Conservation (phyloP, 768 basidiomycete genomes). For the Mycena kentingensis region DNA sequence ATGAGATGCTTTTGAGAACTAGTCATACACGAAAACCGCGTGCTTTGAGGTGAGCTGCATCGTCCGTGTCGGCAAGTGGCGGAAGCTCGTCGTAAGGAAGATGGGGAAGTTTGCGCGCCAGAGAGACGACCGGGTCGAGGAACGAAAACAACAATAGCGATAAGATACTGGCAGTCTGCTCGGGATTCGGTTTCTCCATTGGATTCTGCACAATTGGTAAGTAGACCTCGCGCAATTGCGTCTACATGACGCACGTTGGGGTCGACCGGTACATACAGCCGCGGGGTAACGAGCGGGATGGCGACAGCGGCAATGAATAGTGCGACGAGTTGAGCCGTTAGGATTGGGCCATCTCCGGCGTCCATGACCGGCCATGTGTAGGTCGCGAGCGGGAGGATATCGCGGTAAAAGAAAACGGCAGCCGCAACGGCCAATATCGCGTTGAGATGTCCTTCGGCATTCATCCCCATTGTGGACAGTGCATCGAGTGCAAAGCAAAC, state of each 20-base stretch:
- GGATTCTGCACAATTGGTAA: constrained; percentile 30
- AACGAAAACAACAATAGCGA: constrained; percentile 49
- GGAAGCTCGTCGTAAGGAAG: constrained; percentile 56
- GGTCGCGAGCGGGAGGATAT: constrained; percentile 61
- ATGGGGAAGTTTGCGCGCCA: constrained; percentile 45
- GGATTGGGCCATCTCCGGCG: constrained; percentile 40
- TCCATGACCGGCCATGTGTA: constrained; percentile 49
- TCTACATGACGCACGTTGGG: constrained; percentile 39
- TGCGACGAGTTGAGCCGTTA: constrained; percentile 53
- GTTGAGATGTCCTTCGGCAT: constrained; percentile 27
- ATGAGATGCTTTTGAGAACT: background rate
- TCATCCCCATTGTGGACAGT: background rate
- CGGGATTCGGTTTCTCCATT: constrained; percentile 37
- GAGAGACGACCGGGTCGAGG: constrained; percentile 52
- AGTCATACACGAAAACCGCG: constrained; percentile 16
- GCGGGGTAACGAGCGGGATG: constrained; percentile 55
- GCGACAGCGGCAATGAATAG: constrained; percentile 46
- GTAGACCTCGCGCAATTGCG: background rate
- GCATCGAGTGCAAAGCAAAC: background rate
- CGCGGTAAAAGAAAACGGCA: constrained; percentile 54
- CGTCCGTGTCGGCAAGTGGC: constrained; percentile 52
- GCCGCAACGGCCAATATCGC: constrained; percentile 34
- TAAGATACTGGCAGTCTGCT: constrained; percentile 53
- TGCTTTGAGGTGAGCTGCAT: constrained; percentile 13
- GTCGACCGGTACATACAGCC: constrained; percentile 55